Conservation (phyloP, 306 rosid genomes). For the Crotalaria pallida region DNA sequence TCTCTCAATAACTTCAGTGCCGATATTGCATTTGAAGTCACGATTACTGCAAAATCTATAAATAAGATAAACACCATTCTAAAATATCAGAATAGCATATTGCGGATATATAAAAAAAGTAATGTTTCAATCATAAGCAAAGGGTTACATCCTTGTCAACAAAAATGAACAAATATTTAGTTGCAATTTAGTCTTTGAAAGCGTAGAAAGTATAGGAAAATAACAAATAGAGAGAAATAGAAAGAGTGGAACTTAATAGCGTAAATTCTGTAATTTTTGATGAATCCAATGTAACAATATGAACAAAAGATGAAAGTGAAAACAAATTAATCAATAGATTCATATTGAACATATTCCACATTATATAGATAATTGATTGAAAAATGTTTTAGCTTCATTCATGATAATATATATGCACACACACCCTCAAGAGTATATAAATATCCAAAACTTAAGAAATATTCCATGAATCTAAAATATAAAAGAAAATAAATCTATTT, state of each 20-base stretch:
- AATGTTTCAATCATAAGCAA: not conserved
- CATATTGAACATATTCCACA: not conserved
- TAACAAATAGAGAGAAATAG: not conserved
- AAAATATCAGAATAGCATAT: not conserved
- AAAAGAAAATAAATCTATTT: not conserved
- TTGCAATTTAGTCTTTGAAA: not conserved
- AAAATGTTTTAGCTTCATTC: not conserved
- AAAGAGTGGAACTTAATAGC: not conserved
- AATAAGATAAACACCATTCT: not conserved
- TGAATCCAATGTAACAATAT: not conserved
- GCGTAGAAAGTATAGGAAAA: not conserved
- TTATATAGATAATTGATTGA: not conserved
- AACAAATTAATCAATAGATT: not conserved
- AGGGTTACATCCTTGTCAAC: not conserved
- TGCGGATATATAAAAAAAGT: not conserved
- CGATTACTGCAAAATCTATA: conserved; percentile 62
- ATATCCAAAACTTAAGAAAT: not conserved
- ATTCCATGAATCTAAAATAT: not conserved
- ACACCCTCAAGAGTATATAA: not conserved
- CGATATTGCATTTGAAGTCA: conserved; percentile 52
- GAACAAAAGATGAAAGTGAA: not conserved
- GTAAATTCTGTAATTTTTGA: not conserved
- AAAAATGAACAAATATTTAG: not conserved
- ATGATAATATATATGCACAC: not conserved
- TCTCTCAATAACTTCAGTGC: conserved; percentile 80